Evolutionary conservation across 495 filamentous ascomycete genomes (phyloP), one percentile per base, ranked within the genome.

Genomic region (Penicillium soppii): DNA sequence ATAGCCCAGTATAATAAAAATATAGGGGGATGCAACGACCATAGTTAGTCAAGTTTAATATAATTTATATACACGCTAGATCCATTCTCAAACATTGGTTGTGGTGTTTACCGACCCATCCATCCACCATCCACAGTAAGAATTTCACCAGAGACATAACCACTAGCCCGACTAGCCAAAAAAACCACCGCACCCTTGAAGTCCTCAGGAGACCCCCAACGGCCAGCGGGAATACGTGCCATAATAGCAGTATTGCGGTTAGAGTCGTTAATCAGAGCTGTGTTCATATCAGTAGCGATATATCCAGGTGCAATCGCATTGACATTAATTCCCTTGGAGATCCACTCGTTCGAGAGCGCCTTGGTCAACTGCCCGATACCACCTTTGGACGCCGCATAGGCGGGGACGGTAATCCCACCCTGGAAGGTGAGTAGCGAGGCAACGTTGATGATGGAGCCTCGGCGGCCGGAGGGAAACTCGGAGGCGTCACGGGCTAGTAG

Each of bases 251-350:
- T 78, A 52, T 86, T 78, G 43, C 92, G 70, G 48, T 76, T 78
- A 50, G 77, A 57, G 60, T 97, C 86, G 15, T 85, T 79, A 36
- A 95, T 81, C 63, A 97, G 65, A 5, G 90, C 92, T 37, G 73
- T 78, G 64, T 96, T 96, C 92, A 96, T 96, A 43, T 96, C 91
- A 7, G 92, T 96, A 35, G 80, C 89, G 45, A 96, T 87, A 60
- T 96, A 96, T 1, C 83, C 82, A 1, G 83, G 83, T n/a, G 88
- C 88, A 58, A 91, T 84, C 0, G 86, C 88, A 58, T 92, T 91
- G 7, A 92, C 89, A 16, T 79, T 89, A 55, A 96, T 83, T 0
- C 91, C 90, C 58, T 84, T 76, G 2, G 76, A 67, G 3, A 87
- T 81, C 91, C 91, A 96, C 67, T 95, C 89, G 50, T 96, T 96